Conservation (phyloP, 2,329 filamentous ascomycete species). For the Paecilomyces dactylethromorphus region DNA sequence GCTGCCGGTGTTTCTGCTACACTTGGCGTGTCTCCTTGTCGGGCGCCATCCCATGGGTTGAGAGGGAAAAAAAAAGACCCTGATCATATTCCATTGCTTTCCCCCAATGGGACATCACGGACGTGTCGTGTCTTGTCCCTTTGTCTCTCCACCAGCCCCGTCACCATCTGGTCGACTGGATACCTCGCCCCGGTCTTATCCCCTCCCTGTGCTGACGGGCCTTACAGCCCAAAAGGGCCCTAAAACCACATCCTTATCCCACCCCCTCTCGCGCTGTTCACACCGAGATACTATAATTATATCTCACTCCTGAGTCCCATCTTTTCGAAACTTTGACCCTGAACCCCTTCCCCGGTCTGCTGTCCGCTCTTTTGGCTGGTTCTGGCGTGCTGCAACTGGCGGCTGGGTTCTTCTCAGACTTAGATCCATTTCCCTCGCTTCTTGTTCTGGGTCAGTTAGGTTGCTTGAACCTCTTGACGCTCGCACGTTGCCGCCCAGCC, state of each 20-base stretch:
- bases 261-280: not conserved
- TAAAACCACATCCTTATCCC: not conserved
- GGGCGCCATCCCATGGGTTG: not conserved
- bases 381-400: not conserved
- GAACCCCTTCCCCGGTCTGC: slow-evolving; percentile 11
- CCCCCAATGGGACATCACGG: not conserved
- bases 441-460: slow-evolving; percentile 14
- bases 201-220: not conserved
- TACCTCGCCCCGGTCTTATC: not conserved
- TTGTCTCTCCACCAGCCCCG: not conserved
- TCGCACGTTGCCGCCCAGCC: slow-evolving; percentile 16
- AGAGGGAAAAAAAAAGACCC: not conserved
- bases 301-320: slow-evolving; percentile 7
- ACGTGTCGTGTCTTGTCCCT: not conserved
- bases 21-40: not conserved
- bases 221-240: not conserved
- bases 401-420: not conserved
- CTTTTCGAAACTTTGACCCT: not conserved
- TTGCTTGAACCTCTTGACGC: slow-evolving; percentile 16
- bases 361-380: slow-evolving; percentile 3
- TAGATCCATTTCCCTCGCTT: slow-evolving; percentile 15
- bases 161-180: not conserved
- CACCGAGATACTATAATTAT: slow-evolving; percentile 1
- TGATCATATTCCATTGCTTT: not conserved
- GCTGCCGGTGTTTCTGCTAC: not conserved